phyloP scores from a whole-genome alignment of 805 yeast genomes.

The Komagataella ulmi region DNA sequence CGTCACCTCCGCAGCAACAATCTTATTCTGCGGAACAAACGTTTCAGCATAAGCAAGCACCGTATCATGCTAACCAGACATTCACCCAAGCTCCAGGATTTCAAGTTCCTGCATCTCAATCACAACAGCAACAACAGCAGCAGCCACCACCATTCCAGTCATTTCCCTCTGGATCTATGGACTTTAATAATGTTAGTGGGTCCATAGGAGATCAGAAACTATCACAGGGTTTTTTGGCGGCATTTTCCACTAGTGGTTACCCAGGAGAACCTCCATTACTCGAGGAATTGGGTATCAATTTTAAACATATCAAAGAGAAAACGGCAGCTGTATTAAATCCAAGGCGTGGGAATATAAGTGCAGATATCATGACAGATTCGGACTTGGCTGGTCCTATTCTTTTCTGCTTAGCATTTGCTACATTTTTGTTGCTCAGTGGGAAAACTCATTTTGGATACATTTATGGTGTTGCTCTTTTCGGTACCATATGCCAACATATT shows the following conservation, averaged over 20 bases:
- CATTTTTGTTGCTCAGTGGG: conserved; percentile 71
- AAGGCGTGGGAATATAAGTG: conserved; percentile 37
- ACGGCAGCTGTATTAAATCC: conserved; percentile 83
- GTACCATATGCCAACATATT: conserved; percentile 73
- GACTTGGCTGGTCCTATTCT: conserved; percentile 93
- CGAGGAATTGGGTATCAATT: conserved; percentile 90
- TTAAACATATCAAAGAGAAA: conserved; percentile 71
- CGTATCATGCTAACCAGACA: not conserved
- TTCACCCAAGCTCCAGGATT: not conserved
- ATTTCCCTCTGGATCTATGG: not conserved
- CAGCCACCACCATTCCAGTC: not conserved
- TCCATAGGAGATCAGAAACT: conserved; percentile 32
- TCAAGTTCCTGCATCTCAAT: not conserved
- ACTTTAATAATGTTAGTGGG: conserved; percentile 10
- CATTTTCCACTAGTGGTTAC: conserved; percentile 86
- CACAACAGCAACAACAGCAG: not conserved
- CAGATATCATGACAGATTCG: conserved; percentile 73
- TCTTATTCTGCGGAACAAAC: not conserved
- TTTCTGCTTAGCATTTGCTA: conserved; percentile 79
- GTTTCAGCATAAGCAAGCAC: not conserved
- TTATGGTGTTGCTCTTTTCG: conserved; percentile 90
- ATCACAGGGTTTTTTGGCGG: conserved; percentile 73
- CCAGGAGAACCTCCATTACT: conserved; percentile 89
- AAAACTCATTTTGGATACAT: conserved; percentile 95
- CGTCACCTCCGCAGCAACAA: not conserved